Conservation (phyloP, 208 protist genomes). For the Acanthamoeba castellanii region DNA sequence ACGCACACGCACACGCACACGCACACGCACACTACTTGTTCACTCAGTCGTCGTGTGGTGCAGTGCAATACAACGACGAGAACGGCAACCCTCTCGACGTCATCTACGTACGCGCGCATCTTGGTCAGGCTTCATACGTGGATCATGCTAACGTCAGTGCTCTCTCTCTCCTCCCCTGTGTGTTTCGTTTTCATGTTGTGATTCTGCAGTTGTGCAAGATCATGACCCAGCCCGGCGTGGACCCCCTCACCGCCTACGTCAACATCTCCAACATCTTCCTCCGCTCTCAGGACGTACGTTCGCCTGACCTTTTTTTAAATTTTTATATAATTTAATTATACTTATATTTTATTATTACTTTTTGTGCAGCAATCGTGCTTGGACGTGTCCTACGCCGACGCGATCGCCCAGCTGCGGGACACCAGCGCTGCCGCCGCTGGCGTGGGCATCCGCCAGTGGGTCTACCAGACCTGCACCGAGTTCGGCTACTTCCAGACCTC, state of each 20-base stretch:
- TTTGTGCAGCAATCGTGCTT: constrained; percentile 52
- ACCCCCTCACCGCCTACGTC: constrained; percentile 49
- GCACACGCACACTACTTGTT: too few relatives aligned
- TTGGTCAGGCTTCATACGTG: too few relatives aligned
- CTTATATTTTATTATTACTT: too few relatives aligned
- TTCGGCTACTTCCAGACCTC: constrained; percentile 75
- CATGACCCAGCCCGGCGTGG: constrained; percentile 11
- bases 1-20: too few relatives aligned
- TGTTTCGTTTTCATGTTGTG: too few relatives aligned
- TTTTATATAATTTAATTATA: too few relatives aligned
- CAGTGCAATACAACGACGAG: constrained; percentile 71
- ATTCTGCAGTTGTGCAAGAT: constrained; percentile 43
- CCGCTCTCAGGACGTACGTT: neutral
- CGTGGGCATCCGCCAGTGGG: constrained; percentile 45
- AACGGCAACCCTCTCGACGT: neutral
- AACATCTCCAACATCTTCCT: constrained; percentile 64
- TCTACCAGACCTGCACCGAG: constrained; percentile 73
- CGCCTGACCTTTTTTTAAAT: too few relatives aligned
- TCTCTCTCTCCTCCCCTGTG: neutral
- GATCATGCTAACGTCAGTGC: neutral
- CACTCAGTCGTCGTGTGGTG: neutral
- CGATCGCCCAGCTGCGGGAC: neutral
- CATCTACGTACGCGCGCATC: neutral
- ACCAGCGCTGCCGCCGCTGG: neutral
- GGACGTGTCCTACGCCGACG: constrained; percentile 38